Evolutionary conservation across 352 stramenopile species (phyloP), one percentile per base, ranked within the genome.

Genomic region (Peronospora destructor): DNA sequence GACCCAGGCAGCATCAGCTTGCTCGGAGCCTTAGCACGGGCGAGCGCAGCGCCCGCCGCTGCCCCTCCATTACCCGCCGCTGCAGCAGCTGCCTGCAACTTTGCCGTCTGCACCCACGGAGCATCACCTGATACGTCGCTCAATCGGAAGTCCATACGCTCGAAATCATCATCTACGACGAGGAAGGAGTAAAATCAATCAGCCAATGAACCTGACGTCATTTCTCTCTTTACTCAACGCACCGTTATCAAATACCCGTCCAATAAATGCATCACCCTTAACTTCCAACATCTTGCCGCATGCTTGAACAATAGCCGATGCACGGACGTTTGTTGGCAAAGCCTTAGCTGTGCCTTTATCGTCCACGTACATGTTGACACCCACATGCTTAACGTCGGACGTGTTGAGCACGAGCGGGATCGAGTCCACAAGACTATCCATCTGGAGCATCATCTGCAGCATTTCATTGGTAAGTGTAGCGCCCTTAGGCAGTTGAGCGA

Each of bases 311-410:
- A 95, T 89, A 12, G 81, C 75, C 12, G 76, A 90, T 6, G 84
- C 84, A 36, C 84, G 83, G 28, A 75, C 51, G 34, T 95, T 95
- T 26, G 75, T 78, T 8, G 81, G 62, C 13, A 94, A 55, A 1
- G 75, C 76, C 62, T 95, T 95, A 40, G 84, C 80, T 10, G 83
- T 91, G 45, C 26, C 84, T 54, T 91, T 95, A 63, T 95, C 84
- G 56, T 95, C 84, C 40, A 95, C 84, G 55, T 95, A 95, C 75
- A 95, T 84, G 60, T 93, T 95, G 37, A 95, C 49, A 13, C 81
- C 82, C 11, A 95, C 59, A 60, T 91, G 75, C 37, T 67, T 55
- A 25, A 79, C 73, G 2, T 74, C 76, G 26, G 64, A 64, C 41
- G 74, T 82, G 68, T 95, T 95, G 46, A 88, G 66, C 51, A 92